Conservation (phyloP, 2,329 filamentous ascomycete species). For the Phaeosphaeria sp. region DNA sequence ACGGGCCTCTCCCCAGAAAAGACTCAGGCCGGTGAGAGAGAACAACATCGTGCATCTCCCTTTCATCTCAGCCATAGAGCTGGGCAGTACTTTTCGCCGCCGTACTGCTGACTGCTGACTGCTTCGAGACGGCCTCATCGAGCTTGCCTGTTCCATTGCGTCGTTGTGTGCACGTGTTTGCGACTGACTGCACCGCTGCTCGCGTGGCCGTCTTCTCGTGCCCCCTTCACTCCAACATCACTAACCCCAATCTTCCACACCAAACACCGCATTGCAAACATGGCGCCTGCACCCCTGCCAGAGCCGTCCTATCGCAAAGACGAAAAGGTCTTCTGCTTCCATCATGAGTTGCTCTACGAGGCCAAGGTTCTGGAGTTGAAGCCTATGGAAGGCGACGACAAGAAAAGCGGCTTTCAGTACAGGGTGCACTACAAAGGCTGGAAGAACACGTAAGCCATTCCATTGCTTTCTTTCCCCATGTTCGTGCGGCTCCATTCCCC, state of each 20-base stretch:
- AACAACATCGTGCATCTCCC: slow-evolving; percentile 13
- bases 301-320: slow-evolving; percentile 71
- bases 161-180: slow-evolving; percentile 9
- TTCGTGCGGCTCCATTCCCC: slow-evolving; percentile 7
- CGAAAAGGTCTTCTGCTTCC: slow-evolving; percentile 95
- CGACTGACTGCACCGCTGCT: slow-evolving; percentile 24
- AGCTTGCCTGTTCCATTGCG: background rate
- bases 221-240: slow-evolving; percentile 16
- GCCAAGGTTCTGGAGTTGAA: slow-evolving; percentile 89
- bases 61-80: slow-evolving; percentile 10
- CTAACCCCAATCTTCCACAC: slow-evolving; percentile 12
- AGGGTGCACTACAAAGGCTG: slow-evolving; percentile 98
- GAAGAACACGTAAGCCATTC: slow-evolving; percentile 81
- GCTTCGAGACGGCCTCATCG: background rate
- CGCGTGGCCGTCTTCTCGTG: slow-evolving; percentile 17
- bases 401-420: slow-evolving; percentile 81
- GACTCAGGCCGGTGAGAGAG: slow-evolving; percentile 15
- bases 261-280: slow-evolving; percentile 17
- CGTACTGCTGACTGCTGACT: background rate
- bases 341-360: slow-evolving; percentile 96
- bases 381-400: slow-evolving; percentile 66
- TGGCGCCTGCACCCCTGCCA: slow-evolving; percentile 62
- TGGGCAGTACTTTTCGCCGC: background rate
- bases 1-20: slow-evolving; percentile 20
- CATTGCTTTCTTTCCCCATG: background rate